Evolutionary conservation across 2,329 filamentous ascomycete genomes (phyloP), one percentile per base, ranked within the genome.

Genomic region (Elsinoe fawcettii): DNA sequence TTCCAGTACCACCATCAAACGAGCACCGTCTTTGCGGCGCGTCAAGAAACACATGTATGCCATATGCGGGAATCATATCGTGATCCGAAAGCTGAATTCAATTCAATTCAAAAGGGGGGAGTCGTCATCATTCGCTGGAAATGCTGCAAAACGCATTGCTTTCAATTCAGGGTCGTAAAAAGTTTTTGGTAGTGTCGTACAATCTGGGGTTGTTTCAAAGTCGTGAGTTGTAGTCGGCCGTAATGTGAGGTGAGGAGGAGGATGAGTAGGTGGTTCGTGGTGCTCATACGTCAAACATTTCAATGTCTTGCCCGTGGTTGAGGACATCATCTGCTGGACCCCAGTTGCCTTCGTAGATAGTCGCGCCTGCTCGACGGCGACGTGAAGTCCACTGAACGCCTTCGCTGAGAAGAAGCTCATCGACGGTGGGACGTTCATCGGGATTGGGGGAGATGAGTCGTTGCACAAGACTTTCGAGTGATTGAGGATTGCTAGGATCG

Each of bases 271-370:
- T 30, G 32, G 16, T 53, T 27, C 12, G 49, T 3, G 14, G 16
- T 34, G 32, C 11, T 66, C 61, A 70, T 55, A 70, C 68, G 61
- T 86, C 83, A 70, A 83, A 80, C 80, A 85, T 85, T 69, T 85
- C 82, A 46, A 80, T 77, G 68, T 73, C 70, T 43, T 72, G 65
- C 6, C 80, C 77, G 63, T 77, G 76, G 22, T 73, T 74, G 56
- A 84, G 74, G 18, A 84, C 75, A 61, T 84, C 80, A 62, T 85
- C 85, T 22, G 80, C 80, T 30, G 92, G 92, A 3, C 93, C 93
- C 87, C 91, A 99, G 69, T 89, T 93, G 61, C 93, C 93, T 74
- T 99, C 93, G 65, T 88, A 99, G 55, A 99, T 85, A 0, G 90
- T 96, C n/a, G 93, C 93, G 44, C 90, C 88, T 9, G 90, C 88